phyloP scores from a whole-genome alignment of 495 filamentous ascomycete genomes.

The Amphirosellinia nigrospora region DNA sequence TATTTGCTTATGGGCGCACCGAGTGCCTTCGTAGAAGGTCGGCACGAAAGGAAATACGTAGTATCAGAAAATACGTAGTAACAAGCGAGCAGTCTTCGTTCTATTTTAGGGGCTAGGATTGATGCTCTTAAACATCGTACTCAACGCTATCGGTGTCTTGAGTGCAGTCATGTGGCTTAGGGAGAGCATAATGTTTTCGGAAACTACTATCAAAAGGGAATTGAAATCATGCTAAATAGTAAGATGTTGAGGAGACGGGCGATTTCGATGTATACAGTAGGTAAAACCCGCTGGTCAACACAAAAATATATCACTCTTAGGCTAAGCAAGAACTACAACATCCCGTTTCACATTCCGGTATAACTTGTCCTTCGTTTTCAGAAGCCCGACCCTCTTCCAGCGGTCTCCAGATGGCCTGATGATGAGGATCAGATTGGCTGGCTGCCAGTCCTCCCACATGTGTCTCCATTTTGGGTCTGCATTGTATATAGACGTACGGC shows the following conservation, averaged over 20 bases:
- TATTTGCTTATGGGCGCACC: too few relatives aligned
- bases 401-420: background rate
- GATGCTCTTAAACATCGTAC: background rate
- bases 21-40: too few relatives aligned
- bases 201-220: background rate
- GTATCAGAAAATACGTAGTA: background rate
- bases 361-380: constrained; percentile 13
- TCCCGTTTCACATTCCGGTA: background rate
- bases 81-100: background rate
- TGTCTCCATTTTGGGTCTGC: background rate
- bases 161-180: background rate
- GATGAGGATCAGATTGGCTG: background rate
- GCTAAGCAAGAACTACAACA: background rate
- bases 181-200: background rate
- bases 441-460: constrained; percentile 3
- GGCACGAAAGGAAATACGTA: too few relatives aligned
- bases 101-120: background rate
- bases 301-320: background rate
- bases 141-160: background rate
- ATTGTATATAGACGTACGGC: background rate
- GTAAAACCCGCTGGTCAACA: too few relatives aligned
- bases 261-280: too few relatives aligned
- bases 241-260: too few relatives aligned
- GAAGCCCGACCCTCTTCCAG: constrained; percentile 8
- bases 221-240: background rate